Base-by-base conservation (phyloP, 768 basidiomycete species). In the Mycena galericulata region DNA sequence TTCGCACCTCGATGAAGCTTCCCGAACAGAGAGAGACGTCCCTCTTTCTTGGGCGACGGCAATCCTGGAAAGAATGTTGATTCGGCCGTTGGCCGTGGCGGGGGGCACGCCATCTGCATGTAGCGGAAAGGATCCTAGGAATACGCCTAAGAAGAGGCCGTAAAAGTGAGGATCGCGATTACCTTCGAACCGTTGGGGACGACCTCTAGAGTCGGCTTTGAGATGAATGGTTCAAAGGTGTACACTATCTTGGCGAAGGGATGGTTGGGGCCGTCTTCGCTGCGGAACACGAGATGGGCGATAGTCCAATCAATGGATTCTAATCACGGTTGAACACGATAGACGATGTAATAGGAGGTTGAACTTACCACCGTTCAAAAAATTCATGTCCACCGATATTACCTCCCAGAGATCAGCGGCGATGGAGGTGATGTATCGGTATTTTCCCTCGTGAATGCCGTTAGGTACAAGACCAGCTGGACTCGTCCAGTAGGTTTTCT, bases 371-470 rank as follows among this genome's bases (percentile, higher is more conserved):
- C 32, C 27, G 20, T 57, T 18, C 15, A 29, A 34, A 29, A 24
- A 47, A 40, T 27, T n/a, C n/a, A n/a, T n/a, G 26, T 18, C 4
- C 11, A 30, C 12, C 4, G 22, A 38, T 1, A 67, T 45, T 1
- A 47, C 51, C 26, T 15, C 5, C 61, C 67, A 68, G 26, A 53
- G 56, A 20, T 51, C 62, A 26, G 32, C 46, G 1, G 61, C 49
- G 20, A 68, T 15, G 29, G 49, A 45, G 10, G 56, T 50, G 3
- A 40, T 3, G 46, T 68, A 68, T 9, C 49, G 40, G 4, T 30
- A 63, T 9, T 24, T 32, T 11, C 62, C 62, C 14, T 46, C n/a
- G 47, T 41, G 46, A 5, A 62, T 68, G 8, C 67, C 67, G 29
- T 56, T 26, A 22, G 67, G 67, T 1, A 34, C 10, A 20, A 62